Conservation (phyloP, 31 red algal species). For the Endocladia muricata region DNA sequence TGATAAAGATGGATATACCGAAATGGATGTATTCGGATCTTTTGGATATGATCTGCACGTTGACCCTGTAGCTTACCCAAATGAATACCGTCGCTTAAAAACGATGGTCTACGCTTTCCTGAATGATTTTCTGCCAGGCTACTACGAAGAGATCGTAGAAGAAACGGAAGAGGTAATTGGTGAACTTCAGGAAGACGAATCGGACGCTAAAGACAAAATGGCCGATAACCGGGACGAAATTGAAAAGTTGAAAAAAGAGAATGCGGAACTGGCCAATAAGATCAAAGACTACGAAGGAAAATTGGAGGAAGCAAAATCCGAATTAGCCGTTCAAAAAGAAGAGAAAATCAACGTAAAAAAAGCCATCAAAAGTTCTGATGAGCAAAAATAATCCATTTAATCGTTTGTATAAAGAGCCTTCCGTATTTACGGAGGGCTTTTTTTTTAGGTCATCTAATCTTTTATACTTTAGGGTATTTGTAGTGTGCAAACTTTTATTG, state of each 20-base stretch:
- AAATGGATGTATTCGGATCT: not conserved
- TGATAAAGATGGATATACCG: not conserved
- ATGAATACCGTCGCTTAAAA: not conserved
- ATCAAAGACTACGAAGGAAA: not conserved
- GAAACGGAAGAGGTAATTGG: not conserved
- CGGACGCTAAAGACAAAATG: not conserved
- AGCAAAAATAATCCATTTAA: too few relatives aligned
- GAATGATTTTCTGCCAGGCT: not conserved
- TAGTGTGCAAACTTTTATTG: too few relatives aligned
- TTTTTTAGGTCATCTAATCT: too few relatives aligned
- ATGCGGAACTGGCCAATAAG: not conserved
- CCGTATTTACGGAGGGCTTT: too few relatives aligned
- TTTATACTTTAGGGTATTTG: too few relatives aligned
- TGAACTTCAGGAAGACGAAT: not conserved
- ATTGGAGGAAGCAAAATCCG: not conserved
- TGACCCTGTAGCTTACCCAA: not conserved
- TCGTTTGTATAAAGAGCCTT: too few relatives aligned
- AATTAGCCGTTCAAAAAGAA: too few relatives aligned
- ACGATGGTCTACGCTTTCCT: not conserved
- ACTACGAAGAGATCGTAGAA: not conserved
- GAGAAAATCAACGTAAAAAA: too few relatives aligned
- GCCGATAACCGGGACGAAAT: not conserved
- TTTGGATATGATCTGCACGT: not conserved
- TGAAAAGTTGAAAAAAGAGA: slow-evolving; percentile 6
- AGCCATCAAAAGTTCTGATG: too few relatives aligned